Conservation (phyloP, 1,284 basidiomycete genomes). For the Naganishia liquefaciens region DNA sequence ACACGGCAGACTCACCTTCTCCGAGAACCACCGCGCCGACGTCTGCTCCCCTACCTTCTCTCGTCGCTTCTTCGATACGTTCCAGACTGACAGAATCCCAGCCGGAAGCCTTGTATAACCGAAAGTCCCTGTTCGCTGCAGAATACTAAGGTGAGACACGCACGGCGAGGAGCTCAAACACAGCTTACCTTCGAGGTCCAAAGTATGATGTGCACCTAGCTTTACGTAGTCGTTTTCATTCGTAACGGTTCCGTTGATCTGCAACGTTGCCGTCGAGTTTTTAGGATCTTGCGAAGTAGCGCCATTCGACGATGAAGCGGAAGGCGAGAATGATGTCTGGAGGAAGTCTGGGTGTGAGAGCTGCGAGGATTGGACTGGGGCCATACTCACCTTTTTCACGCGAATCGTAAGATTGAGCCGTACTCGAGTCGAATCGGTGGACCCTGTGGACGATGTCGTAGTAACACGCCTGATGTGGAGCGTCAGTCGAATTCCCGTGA, state of each 20-base stretch:
- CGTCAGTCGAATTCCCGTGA: slow-evolving; percentile 1
- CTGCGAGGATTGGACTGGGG: slow-evolving; percentile 41
- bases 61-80: slow-evolving; percentile 80
- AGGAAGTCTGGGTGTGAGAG: background rate
- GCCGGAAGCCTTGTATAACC: slow-evolving; percentile 76
- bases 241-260: slow-evolving; percentile 85
- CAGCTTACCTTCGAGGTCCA: slow-evolving; percentile 73
- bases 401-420: slow-evolving; percentile 79
- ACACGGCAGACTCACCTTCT: slow-evolving; percentile 61
- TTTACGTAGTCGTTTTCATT: slow-evolving; percentile 89
- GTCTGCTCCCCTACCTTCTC: slow-evolving; percentile 91
- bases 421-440: slow-evolving; percentile 86
- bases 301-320: slow-evolving; percentile 59
- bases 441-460: slow-evolving; percentile 83
- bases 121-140: slow-evolving; percentile 76
- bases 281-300: slow-evolving; percentile 54
- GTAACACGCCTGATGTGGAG: slow-evolving; percentile 60
- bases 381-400: slow-evolving; percentile 62
- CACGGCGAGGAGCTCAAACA: background rate
- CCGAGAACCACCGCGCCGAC: slow-evolving; percentile 95
- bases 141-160: background rate
- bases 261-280: slow-evolving; percentile 64
- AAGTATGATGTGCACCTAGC: slow-evolving; percentile 91
- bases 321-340: slow-evolving; percentile 66
- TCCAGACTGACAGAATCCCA: slow-evolving; percentile 90